Percentiles rank a stretch among this genome's conserved stretches.
These are phyloP conservation scores for Gastrolobium bilobum DNA, from an alignment of 306 rosid species.

Conservation along the genomic window DNA sequence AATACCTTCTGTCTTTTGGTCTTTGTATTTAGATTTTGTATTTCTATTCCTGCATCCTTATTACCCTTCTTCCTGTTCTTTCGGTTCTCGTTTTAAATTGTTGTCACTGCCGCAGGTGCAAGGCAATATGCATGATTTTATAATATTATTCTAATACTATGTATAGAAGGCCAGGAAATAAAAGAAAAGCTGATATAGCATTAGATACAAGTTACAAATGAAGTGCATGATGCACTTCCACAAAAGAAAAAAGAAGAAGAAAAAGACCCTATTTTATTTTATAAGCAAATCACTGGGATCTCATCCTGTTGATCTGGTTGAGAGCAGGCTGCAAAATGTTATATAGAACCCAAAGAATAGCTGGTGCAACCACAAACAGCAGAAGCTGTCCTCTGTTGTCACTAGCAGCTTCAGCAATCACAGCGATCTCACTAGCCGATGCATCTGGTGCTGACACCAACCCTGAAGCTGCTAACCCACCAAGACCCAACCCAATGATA, in stretches of 20 bases:
- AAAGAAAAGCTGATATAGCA: not conserved
- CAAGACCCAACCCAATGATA: slow-evolving; percentile 63
- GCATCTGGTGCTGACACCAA: slow-evolving; percentile 61
- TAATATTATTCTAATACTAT: too few species aligned
- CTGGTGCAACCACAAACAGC: slow-evolving; percentile 83
- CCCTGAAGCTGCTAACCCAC: slow-evolving; percentile 72
- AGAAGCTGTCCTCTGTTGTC: slow-evolving; percentile 85
- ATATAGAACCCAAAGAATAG: slow-evolving; percentile 84
- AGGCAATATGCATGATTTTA: too few species aligned
- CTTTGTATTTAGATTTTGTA: too few species aligned
- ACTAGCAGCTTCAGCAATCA: slow-evolving; percentile 59
- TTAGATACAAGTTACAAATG: slow-evolving; percentile 53
- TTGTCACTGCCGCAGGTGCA: too few species aligned
- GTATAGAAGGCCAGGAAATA: not conserved
- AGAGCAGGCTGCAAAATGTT: slow-evolving; percentile 93
- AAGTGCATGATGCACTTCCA: slow-evolving; percentile 33
- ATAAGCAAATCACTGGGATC: slow-evolving; percentile 57
- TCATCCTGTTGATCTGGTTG: slow-evolving; percentile 91
- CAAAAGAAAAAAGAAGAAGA: not conserved
- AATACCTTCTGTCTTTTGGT: too few species aligned
- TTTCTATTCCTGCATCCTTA: too few species aligned
- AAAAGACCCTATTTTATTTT: not conserved
- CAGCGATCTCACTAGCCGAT: slow-evolving; percentile 64
- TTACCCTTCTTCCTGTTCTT: too few species aligned
- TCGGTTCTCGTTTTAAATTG: too few species aligned